Evolutionary conservation across 2,329 filamentous ascomycete genomes (phyloP).

Genomic region (Aspergillus sp.): DNA sequence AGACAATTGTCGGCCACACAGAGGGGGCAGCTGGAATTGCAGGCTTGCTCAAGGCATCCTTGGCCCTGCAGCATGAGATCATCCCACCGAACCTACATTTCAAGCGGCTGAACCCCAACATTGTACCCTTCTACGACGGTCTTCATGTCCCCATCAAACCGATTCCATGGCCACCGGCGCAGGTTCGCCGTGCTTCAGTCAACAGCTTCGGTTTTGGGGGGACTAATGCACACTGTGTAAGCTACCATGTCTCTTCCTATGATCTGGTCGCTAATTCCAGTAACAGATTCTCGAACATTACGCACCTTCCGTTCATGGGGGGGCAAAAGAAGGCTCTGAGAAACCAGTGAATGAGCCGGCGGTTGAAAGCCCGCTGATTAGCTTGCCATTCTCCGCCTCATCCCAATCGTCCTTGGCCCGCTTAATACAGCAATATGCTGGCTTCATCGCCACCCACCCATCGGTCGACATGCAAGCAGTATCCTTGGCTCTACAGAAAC

Average conservation of each 20-base stretch:
- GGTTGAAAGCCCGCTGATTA: too few species aligned
- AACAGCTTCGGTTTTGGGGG: neutral
- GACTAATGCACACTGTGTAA: neutral
- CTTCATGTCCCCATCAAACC: neutral
- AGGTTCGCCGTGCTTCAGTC: neutral
- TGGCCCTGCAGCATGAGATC: constrained; percentile 43
- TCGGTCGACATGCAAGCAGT: too few species aligned
- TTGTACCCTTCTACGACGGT: neutral
- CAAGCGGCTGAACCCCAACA: constrained; percentile 19
- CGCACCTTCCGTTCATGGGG: too few species aligned
- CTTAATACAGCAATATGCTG: too few species aligned
- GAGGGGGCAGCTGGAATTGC: neutral
- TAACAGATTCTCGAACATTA: too few species aligned
- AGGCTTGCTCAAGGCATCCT: constrained; percentile 11
- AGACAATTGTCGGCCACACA: neutral
- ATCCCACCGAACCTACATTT: constrained; percentile 44
- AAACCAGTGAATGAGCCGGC: too few species aligned
- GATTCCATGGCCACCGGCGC: neutral
- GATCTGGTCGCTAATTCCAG: neutral
- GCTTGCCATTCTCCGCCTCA: too few species aligned
- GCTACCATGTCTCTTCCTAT: neutral
- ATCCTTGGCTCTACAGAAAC: too few species aligned
- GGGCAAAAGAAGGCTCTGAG: too few species aligned
- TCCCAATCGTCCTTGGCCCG: too few species aligned
- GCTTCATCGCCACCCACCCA: too few species aligned